Evolutionary conservation across 208 protist species (phyloP), one percentile per base, ranked within the genome.

Genomic region (Trypanosoma congolense): DNA sequence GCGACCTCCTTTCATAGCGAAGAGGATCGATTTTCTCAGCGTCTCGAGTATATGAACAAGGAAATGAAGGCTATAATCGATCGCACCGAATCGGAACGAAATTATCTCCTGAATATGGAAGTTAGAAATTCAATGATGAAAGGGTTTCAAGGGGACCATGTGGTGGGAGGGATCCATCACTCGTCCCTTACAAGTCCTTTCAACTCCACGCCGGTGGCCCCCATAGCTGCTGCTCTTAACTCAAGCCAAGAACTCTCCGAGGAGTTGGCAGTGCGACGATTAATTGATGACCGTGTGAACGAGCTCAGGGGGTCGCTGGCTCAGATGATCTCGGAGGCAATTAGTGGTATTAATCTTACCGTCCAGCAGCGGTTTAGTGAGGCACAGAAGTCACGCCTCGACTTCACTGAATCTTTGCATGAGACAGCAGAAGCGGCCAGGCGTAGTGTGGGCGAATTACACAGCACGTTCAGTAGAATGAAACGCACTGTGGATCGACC

Each of bases 51-150:
- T 36, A 82, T 87, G 21, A 89, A 89, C 46, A 55, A 65, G n/a
- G 85, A 92, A 49, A 84, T 89, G 80, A 73, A 86, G 53, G 57
- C 33, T 22, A 59, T 89, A 0, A 73, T 92, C 21, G 70, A 80
- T 24, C 70, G 73, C 21, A 86, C 80, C 1, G 60, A 62, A 25
- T 55, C 65, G 5, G 69, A 78, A 19, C 70, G 75, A 9, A 61
- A 75, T 24, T 65, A 65, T 19, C 33, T 88, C 24, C 52, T 56
- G 12, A 29, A 36, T 41, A 52, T 12, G 22, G 31, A 24, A 14
- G 43, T 33, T 2, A 42, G 35, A 21, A 1, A 3, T n/a, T 56
- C 53, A 26, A 18, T 41, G 22, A 26, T 51, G 19, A 55, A 41
- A 29, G 29, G 22, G 16, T 40, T 62, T 4, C 24, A 18, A 4